Evolutionary conservation across 306 rosid species (phyloP).

Genomic region (Glycine tomentella): DNA sequence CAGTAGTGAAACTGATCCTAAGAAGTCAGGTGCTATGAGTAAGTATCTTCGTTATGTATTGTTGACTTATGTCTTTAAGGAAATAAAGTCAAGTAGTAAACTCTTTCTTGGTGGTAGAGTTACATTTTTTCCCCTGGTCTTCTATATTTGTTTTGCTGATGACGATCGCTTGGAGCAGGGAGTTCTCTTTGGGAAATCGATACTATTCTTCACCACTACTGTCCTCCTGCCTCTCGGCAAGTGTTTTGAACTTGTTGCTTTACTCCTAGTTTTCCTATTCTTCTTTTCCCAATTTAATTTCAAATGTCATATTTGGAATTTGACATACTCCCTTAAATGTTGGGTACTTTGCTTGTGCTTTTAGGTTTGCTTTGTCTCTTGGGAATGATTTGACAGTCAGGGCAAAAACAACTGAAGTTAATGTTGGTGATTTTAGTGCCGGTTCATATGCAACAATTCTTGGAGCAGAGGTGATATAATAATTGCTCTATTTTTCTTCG

Average conservation of each 20-base stretch:
- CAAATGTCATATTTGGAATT: conserved; percentile 4
- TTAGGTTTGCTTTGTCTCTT: conserved; percentile 84
- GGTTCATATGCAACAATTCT: conserved; percentile 91
- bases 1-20: conserved; percentile 73
- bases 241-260: conserved; percentile 30
- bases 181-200: conserved; percentile 98
- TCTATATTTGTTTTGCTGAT: conserved; percentile 41
- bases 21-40: conserved; percentile 85
- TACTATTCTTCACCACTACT: conserved; percentile 79
- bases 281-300: background rate
- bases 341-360: conserved; percentile 35
- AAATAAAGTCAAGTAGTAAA: conserved; percentile 17
- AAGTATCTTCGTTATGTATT: conserved; percentile 50
- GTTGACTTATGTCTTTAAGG: background rate
- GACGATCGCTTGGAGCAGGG: conserved; percentile 61
- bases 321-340: background rate
- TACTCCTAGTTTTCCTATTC: conserved; percentile 16
- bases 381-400: conserved; percentile 92
- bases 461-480: conserved; percentile 78
- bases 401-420: conserved; percentile 78
- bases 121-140: background rate
- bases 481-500: background rate
- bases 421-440: conserved; percentile 75
- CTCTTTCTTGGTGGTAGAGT: conserved; percentile 29
- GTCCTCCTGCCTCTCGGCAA: conserved; percentile 92